phyloP scores from a whole-genome alignment of 192 early-diverging fungal species.

The Podila horticola region DNA sequence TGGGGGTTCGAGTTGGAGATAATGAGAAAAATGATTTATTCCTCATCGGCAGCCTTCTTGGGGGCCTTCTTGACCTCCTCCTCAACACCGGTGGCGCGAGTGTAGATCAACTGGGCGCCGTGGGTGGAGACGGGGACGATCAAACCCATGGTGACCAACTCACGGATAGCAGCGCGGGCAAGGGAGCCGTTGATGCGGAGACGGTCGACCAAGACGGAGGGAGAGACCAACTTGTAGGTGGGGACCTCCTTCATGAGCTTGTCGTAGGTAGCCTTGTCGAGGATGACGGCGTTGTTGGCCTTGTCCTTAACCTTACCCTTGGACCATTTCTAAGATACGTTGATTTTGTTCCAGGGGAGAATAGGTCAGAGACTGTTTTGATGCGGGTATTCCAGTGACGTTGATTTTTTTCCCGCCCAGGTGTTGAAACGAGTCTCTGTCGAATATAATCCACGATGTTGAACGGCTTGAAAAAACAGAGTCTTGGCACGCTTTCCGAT shows the following conservation, averaged over 20 bases:
- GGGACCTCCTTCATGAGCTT: conserved; percentile 99
- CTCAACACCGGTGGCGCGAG: conserved; percentile 57
- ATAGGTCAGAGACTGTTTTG: background rate
- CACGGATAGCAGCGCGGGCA: conserved; percentile 69
- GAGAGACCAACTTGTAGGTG: conserved; percentile 98
- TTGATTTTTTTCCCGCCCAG: too few species aligned
- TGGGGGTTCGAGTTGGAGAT: background rate
- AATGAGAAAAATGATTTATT: conserved; percentile 33
- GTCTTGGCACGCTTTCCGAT: too few species aligned
- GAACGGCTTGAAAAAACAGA: too few species aligned
- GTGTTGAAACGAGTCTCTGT: too few species aligned
- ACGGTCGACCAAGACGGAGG: conserved; percentile 97
- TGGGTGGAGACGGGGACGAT: conserved; percentile 92
- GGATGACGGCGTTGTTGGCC: conserved; percentile 98
- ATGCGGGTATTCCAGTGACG: background rate
- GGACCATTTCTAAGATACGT: conserved; percentile 94
- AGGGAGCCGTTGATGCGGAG: conserved; percentile 96
- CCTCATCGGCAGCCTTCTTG: conserved; percentile 27
- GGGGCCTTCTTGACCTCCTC: conserved; percentile 51
- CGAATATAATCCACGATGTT: too few species aligned
- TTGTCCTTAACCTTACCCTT: conserved; percentile 99
- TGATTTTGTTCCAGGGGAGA: background rate
- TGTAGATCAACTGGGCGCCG: conserved; percentile 90
- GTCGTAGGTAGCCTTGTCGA: conserved; percentile 95
- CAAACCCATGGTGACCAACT: conserved; percentile 67